Base-by-base conservation (phyloP, 495 filamentous ascomycete species). In the Parathielavia hyrcaniae region DNA sequence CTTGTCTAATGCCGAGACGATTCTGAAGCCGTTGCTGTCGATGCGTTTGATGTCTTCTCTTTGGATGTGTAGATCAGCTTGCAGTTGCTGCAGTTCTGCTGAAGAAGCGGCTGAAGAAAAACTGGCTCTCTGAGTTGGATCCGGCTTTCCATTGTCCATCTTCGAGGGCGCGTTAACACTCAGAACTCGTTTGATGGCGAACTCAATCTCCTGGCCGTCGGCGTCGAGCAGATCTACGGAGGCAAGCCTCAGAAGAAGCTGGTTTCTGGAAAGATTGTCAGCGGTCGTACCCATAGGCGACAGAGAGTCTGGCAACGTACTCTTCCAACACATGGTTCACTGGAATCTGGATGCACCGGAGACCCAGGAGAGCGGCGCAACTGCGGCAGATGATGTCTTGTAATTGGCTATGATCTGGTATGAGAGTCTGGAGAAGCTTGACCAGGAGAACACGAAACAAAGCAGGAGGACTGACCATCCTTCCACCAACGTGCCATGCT, bases 291-390 rank as follows among this genome's bases (percentile, higher is more conserved):
- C 14, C n/a, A n/a, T n/a, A n/a, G n/a, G n/a, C 17, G 13, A 49
- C 20, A 16, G 9, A 19, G 38, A 14, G 1, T 13, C 23, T 1
- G 6, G 3, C 5, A n/a, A 59, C 67, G 53, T 58, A 72, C 74
- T 61, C 26, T n/a, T 68, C 35, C 30, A 75, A 43, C 36, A 71
- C 70, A 52, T 76, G 71, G 50, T 71, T 71, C 0, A 65, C 58
- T 0, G 71, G 68, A 2, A 68, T 65, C 0, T 62, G 54, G 19
- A 74, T 8, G 54, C 66, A 74, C 17, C 58, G 64, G 1, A 69
- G 52, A 10, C 73, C 73, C 1, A 76, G 30, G 0, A 64, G 20
- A 5, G 59, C 50, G 19, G 19, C 16, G 38, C 73, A 77, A 23
- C 34, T 14, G 9, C 12, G 14, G 49, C 74, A 77, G 9, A 60